Evolutionary conservation across 2,329 filamentous ascomycete genomes (phyloP).

Genomic region (Aureobasidium sp.): DNA sequence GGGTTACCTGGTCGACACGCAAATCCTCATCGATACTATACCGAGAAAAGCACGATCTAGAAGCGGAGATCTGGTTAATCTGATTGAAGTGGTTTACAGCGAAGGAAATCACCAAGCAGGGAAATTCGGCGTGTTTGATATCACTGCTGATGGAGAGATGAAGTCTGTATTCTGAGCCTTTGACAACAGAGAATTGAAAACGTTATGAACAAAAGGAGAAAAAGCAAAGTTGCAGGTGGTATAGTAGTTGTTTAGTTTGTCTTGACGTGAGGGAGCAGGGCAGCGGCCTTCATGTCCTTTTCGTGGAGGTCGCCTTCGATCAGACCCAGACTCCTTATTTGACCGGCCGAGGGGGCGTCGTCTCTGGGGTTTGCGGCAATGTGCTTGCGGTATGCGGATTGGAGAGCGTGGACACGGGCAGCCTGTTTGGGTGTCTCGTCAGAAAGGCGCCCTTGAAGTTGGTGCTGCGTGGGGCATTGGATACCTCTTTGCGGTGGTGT

Average conservation of each 20-base stretch:
- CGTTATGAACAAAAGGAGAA: not conserved
- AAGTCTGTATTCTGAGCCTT: not conserved
- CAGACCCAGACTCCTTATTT: slow-evolving; percentile 81
- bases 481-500: slow-evolving; percentile 97
- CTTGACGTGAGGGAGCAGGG: slow-evolving; percentile 29
- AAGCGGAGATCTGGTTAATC: slow-evolving; percentile 22
- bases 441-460: not conserved
- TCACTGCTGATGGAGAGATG: slow-evolving; percentile 9
- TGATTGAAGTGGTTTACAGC: slow-evolving; percentile 37
- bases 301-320: slow-evolving; percentile 72
- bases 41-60: slow-evolving; percentile 17
- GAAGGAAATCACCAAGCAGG: slow-evolving; percentile 28
- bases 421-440: slow-evolving; percentile 52
- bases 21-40: slow-evolving; percentile 32
- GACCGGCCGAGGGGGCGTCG: slow-evolving; percentile 69
- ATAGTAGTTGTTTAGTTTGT: slow-evolving; percentile 15
- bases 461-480: no score
- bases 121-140: slow-evolving; percentile 27
- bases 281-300: slow-evolving; percentile 38
- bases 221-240: not conserved
- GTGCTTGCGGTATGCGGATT: slow-evolving; percentile 75
- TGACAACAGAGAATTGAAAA: no score
- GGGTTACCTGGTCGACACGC: slow-evolving; percentile 28
- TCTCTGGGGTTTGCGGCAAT: slow-evolving; percentile 68
- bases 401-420: slow-evolving; percentile 67